These are phyloP conservation scores for Saccharomyces hybrid DNA, from an alignment of 1,139 yeast genomes.

Conservation along the genomic window DNA sequence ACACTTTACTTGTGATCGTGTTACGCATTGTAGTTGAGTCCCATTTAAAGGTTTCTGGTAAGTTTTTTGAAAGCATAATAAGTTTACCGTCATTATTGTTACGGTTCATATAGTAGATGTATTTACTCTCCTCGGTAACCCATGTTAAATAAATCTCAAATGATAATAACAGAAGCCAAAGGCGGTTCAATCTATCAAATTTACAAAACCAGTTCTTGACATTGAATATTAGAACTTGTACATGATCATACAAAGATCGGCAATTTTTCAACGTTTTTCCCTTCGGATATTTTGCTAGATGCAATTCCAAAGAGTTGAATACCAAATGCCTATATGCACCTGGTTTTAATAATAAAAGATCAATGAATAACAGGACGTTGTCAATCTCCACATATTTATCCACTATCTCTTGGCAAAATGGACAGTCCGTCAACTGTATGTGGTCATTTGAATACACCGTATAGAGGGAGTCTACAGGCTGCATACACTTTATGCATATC, in stretches of 20 bases:
- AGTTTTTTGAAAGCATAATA: neutral
- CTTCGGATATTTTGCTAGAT: conserved; percentile 11
- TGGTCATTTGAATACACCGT: conserved; percentile 70
- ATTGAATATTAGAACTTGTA: neutral
- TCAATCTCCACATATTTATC: conserved; percentile 93
- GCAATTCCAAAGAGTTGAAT: conserved; percentile 52
- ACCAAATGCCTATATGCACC: conserved; percentile 88
- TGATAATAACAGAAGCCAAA: conserved; percentile 58
- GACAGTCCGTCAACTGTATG: conserved; percentile 73
- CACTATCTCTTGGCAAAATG: conserved; percentile 61
- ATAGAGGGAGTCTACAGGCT: conserved; percentile 58
- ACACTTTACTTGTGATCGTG: conserved; percentile 34
- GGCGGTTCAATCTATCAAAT: conserved; percentile 35
- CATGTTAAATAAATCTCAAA: conserved; percentile 87
- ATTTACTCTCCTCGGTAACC: conserved; percentile 76
- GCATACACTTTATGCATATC: conserved; percentile 86
- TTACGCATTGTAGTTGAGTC: neutral
- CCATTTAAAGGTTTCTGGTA: neutral
- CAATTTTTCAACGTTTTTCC: conserved; percentile 6
- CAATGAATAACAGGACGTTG: conserved; percentile 73
- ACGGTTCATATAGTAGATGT: conserved; percentile 8
- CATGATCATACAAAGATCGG: neutral
- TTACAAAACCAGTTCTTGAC: conserved; percentile 20
- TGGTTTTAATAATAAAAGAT: conserved; percentile 70
- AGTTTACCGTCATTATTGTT: neutral